A percentile compares a stretch with the other conserved stretches of the same genome.
phyloP scores from a whole-genome alignment of 1,284 basidiomycete species.

The Fomitopsis betulina region DNA sequence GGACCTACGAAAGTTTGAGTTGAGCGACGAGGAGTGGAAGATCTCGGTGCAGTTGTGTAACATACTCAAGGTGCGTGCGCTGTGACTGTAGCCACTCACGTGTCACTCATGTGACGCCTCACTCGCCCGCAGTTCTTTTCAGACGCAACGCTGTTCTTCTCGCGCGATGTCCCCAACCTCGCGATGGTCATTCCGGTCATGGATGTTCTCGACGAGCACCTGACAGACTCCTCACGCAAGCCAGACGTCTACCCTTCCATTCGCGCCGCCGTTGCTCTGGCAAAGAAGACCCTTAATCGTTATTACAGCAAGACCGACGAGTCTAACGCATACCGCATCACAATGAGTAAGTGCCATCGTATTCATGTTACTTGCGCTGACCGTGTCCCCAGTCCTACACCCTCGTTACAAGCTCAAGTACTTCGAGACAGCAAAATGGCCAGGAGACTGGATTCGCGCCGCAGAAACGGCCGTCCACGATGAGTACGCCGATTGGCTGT shows the following conservation, averaged over 20 bases:
- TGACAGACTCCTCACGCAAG: slow-evolving; percentile 9
- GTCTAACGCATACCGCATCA: slow-evolving; percentile 22
- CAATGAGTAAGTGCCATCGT: slow-evolving; percentile 25
- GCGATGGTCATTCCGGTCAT: slow-evolving; percentile 25
- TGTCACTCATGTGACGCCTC: background rate
- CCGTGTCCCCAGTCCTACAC: slow-evolving; percentile 13
- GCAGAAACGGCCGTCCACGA: background rate
- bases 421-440: slow-evolving; percentile 15
- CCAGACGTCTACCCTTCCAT: background rate
- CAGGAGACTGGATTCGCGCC: slow-evolving; percentile 5
- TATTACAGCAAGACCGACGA: slow-evolving; percentile 26
- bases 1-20: slow-evolving; percentile 17
- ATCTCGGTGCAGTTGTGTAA: slow-evolving; percentile 17
- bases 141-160: slow-evolving; percentile 17
- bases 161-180: background rate
- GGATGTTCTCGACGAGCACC: slow-evolving; percentile 21
- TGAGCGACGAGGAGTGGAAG: slow-evolving; percentile 20
- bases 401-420: slow-evolving; percentile 25
- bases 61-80: slow-evolving; percentile 20
- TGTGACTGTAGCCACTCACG: too few species aligned
- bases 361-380: too few species aligned
- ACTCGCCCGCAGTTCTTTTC: slow-evolving; percentile 20
- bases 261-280: slow-evolving; percentile 12
- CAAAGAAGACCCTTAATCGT: slow-evolving; percentile 23
- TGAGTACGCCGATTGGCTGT: background rate